Evolutionary conservation across 2,329 filamentous ascomycete genomes (phyloP), one percentile per base, ranked within the genome.

Genomic region (Trichoderma sp.): DNA sequence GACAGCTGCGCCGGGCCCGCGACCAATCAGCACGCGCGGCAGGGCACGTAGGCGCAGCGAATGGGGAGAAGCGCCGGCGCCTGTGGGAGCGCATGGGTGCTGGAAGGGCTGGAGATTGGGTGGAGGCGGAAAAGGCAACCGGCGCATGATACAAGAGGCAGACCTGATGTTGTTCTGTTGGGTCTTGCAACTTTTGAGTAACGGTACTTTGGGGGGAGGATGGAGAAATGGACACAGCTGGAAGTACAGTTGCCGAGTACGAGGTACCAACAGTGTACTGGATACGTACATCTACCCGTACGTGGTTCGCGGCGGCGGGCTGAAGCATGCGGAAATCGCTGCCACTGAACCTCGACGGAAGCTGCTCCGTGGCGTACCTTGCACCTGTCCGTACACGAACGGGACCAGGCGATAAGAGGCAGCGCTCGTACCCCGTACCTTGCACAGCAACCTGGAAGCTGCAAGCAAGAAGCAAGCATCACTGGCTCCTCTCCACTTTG

Each of bases 61-160:
- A 68, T 61, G 66, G 64, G 50, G 64, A 58, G 50, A 67, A 66
- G 63, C 63, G 63, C 63, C 47, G 63, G 65, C 65, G 66, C 55
- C 30, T 68, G 36, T 43, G 26, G 17, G 34, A 20, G 23, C 65
- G 39, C 55, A 61, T 68, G 66, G 55, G 53, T 59, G 53, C 26
- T 26, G 53, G 55, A 34, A 61, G n/a, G 55, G 66, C 36, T 68
- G 55, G 36, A 59, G 53, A 59, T 47, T 68, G 53, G 65, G 57
- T 59, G 65, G 65, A 28, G 65, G 65, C 53, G 34, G 53, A 57
- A 43, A 67, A 67, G 64, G 64, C 64, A 67, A 57, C 53, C 50
- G 50, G 64, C 64, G 34, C 64, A 67, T 67, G 64, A 67, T 67
- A n/a, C 63, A 66, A 47, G 43, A 23, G 28, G 28, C n/a, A 20